Evolutionary conservation across 2,329 filamentous ascomycete genomes (phyloP).

Genomic region (Lanzia echinophila): DNA sequence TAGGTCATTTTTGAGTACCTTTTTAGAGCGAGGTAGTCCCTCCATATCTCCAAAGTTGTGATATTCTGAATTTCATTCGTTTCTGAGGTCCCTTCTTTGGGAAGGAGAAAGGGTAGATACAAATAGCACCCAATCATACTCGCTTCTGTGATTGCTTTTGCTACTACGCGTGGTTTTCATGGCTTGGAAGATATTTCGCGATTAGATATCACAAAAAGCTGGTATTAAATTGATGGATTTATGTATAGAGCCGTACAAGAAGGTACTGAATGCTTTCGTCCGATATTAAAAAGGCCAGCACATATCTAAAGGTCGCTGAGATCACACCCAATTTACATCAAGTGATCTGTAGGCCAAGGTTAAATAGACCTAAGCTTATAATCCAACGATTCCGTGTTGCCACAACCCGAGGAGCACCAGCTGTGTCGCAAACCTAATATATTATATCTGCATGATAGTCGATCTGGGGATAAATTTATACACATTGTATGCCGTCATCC

Average conservation of each 20-base stretch:
- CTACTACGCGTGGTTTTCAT: neutral
- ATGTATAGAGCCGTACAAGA: neutral
- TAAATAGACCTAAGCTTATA: neutral
- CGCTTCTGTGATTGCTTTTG: no score
- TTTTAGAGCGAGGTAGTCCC: no score
- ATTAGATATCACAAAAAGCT: neutral
- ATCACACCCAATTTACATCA: neutral
- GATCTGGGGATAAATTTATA: neutral
- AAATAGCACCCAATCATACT: no score
- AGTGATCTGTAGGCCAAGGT: neutral
- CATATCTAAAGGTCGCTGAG: neutral
- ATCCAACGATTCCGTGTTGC: neutral
- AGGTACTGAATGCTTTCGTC: neutral
- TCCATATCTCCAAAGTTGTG: no score
- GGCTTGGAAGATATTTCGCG: neutral
- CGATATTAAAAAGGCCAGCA: neutral
- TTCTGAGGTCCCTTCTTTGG: no score
- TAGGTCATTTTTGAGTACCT: no score
- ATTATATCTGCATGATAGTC: neutral
- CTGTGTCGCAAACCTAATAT: neutral
- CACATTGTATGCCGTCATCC: constrained; percentile 17
- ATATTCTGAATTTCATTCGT: no score
- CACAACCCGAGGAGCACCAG: neutral
- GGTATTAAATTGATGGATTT: neutral
- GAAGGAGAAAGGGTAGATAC: no score